These are phyloP conservation scores for Aspergillus persii DNA, from an alignment of 2,329 filamentous ascomycete species.

Conservation along the genomic window DNA sequence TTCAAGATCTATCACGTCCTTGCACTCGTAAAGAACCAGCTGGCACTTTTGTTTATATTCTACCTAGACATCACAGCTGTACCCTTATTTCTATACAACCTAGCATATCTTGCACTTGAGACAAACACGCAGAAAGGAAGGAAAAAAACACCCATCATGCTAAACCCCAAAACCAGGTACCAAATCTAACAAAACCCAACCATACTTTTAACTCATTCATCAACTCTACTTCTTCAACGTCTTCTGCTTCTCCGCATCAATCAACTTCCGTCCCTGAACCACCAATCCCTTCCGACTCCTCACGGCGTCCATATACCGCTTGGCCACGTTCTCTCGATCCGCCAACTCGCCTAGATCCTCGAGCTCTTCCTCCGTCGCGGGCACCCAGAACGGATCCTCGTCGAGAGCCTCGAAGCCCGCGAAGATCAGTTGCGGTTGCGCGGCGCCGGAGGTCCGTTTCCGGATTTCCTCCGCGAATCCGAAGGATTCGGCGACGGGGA, in stretches of 20 bases:
- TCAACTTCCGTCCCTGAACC: conserved; percentile 69
- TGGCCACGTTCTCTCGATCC: conserved; percentile 92
- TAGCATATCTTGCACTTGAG: neutral
- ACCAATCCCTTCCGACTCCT: conserved; percentile 82
- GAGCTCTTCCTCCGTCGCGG: conserved; percentile 91
- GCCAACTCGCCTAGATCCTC: conserved; percentile 94
- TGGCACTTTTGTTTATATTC: neutral
- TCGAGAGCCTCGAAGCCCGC: conserved; percentile 89
- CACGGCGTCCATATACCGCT: conserved; percentile 91
- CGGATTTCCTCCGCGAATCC: conserved; percentile 96
- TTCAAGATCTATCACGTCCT: neutral
- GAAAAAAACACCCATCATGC: neutral
- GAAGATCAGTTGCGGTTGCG: conserved; percentile 90
- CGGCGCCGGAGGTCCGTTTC: conserved; percentile 86
- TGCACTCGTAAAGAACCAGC: no score
- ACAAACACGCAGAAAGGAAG: neutral
- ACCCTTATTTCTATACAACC: neutral
- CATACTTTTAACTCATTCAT: neutral
- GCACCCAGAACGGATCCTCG: conserved; percentile 97
- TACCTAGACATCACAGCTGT: neutral
- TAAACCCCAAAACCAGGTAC: neutral
- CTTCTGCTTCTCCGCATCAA: conserved; percentile 92
- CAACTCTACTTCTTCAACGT: conserved; percentile 57
- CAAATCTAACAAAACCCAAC: conserved; percentile 1
- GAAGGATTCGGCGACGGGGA: conserved; percentile 93